A percentile compares a stretch with the other conserved stretches of the same genome.
These are phyloP conservation scores for Batkoa obscura DNA, from an alignment of 371 early-diverging fungal genomes.

Conservation along the genomic window DNA sequence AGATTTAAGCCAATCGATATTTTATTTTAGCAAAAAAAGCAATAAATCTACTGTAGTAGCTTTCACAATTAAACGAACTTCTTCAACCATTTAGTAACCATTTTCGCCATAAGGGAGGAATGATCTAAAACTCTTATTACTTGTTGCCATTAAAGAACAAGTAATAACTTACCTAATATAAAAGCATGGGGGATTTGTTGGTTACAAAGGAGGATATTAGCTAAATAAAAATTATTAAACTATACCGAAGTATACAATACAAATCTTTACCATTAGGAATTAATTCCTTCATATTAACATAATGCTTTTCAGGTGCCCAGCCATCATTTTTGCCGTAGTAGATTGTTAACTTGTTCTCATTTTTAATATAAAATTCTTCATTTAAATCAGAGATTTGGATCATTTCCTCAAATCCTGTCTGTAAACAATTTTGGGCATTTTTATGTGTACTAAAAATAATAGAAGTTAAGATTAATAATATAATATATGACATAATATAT, in stretches of 20 bases:
- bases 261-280: background rate
- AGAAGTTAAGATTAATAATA: background rate
- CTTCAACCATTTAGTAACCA: background rate
- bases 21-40: too few species aligned
- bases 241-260: background rate
- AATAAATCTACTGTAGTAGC: too few species aligned
- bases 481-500: background rate
- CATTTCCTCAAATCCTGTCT: conserved; percentile 1
- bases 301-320: background rate
- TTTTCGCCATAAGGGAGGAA: background rate
- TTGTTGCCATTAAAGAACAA: background rate
- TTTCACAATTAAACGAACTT: too few species aligned
- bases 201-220: background rate
- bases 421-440: background rate
- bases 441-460: background rate
- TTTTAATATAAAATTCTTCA: background rate
- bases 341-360: conserved; percentile 1
- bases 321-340: conserved; percentile 1
- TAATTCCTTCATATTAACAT: background rate
- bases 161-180: conserved; percentile 1
- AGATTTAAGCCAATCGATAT: too few species aligned
- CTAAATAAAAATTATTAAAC: background rate
- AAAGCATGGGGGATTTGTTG: conserved; percentile 4
- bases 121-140: background rate
- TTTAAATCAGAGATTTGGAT: background rate